Conservation (phyloP, 2,329 filamentous ascomycete genomes). For the Pseudophaeomoniella oleicola region DNA sequence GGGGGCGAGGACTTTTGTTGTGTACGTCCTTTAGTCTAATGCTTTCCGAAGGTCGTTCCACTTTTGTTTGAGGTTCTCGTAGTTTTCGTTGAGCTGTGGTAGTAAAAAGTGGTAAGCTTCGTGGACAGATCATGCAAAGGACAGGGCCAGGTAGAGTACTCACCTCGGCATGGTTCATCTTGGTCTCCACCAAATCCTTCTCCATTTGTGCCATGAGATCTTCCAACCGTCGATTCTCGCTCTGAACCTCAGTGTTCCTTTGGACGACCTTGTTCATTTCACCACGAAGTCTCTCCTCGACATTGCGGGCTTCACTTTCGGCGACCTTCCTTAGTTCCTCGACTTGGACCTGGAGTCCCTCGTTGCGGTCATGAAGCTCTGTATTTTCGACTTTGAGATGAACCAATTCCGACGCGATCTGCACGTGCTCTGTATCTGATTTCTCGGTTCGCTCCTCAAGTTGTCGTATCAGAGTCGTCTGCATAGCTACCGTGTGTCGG, state of each 20-base stretch:
- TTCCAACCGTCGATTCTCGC: conserved; percentile 77
- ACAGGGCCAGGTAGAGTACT: conserved; percentile 21
- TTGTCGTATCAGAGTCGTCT: conserved; percentile 63
- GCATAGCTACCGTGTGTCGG: conserved; percentile 48
- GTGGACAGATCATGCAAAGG: conserved; percentile 1
- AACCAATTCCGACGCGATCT: conserved; percentile 80
- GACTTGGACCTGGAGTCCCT: conserved; percentile 72
- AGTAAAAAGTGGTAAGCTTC: conserved; percentile 5
- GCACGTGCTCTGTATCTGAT: conserved; percentile 79
- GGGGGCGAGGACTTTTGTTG: no score
- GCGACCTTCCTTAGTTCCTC: conserved; percentile 74
- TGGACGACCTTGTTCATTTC: conserved; percentile 90
- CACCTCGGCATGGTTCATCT: conserved; percentile 93
- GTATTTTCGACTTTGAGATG: conserved; percentile 89
- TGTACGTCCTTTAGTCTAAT: conserved; percentile 30
- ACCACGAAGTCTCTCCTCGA: conserved; percentile 64
- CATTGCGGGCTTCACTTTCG: conserved; percentile 75
- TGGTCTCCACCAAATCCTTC: conserved; percentile 78
- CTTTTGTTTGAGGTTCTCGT: conserved; percentile 61
- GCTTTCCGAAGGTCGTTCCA: conserved; percentile 57
- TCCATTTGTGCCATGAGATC: conserved; percentile 87
- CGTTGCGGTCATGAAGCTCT: conserved; percentile 75
- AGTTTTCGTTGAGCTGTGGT: conserved; percentile 50
- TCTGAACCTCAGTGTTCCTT: conserved; percentile 82
- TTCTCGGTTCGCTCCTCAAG: conserved; percentile 81